Evolutionary conservation across 2,329 filamentous ascomycete species (phyloP).

Genomic region (Daldinia sp.): DNA sequence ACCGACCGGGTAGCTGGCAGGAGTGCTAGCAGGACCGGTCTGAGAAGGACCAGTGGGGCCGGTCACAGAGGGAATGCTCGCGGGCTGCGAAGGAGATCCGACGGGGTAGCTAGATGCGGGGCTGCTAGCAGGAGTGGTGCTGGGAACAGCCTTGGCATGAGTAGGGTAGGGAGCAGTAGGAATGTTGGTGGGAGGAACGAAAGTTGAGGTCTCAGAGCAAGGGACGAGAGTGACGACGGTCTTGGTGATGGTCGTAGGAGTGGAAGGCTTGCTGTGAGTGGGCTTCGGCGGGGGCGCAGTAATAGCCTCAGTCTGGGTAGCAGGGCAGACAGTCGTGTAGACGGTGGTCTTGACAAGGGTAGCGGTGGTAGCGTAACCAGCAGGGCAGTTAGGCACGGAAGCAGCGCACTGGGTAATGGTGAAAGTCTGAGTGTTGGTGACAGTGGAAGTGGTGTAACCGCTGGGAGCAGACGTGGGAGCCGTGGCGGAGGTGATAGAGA

Average conservation of each 20-base stretch:
- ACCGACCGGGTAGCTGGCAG: slow-evolving; percentile 4
- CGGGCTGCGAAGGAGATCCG: slow-evolving; percentile 8
- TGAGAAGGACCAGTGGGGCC: slow-evolving; percentile 22
- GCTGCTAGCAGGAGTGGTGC: slow-evolving; percentile 18
- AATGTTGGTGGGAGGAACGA: slow-evolving; percentile 46
- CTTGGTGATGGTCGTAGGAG: slow-evolving; percentile 35
- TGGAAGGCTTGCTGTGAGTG: slow-evolving; percentile 45
- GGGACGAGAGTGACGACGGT: slow-evolving; percentile 44
- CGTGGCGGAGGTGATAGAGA: not conserved
- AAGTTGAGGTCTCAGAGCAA: slow-evolving; percentile 46
- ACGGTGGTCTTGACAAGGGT: slow-evolving; percentile 52
- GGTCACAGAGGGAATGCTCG: slow-evolving; percentile 5
- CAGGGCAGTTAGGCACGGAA: slow-evolving; percentile 56
- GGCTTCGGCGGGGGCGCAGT: slow-evolving; percentile 42
- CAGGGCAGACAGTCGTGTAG: slow-evolving; percentile 52
- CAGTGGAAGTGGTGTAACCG: slow-evolving; percentile 41
- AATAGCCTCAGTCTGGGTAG: slow-evolving; percentile 42
- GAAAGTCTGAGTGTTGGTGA: slow-evolving; percentile 46
- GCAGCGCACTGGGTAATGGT: slow-evolving; percentile 55
- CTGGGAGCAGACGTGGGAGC: not conserved
- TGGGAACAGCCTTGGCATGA: slow-evolving; percentile 28
- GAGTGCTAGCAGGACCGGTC: slow-evolving; percentile 26
- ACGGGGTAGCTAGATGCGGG: slow-evolving; percentile 20
- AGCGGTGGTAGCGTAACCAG: slow-evolving; percentile 52
- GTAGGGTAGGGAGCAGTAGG: slow-evolving; percentile 36